Evolutionary conservation across 2,329 filamentous ascomycete genomes (phyloP), one percentile per base, ranked within the genome.

Genomic region (Claviceps capensis): DNA sequence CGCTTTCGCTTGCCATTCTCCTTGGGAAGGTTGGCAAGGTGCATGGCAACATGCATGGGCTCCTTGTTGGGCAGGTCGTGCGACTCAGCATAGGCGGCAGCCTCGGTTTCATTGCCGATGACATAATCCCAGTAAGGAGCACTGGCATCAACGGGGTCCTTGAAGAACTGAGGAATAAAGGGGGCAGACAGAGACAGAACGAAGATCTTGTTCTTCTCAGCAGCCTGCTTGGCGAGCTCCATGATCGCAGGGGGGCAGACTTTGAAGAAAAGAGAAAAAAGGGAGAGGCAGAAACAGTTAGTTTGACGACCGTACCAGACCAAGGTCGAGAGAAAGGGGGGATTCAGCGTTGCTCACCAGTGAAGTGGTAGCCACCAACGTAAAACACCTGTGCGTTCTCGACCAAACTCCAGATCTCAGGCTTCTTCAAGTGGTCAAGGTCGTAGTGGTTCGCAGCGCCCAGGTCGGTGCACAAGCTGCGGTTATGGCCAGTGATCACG

Each of bases 81-180:
- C 54, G 83, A 83, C 68, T 89, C 83, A 58, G 90, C 87, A 72
- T 91, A 98, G 53, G 89, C 77, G 60, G 83, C 80, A 48, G 90
- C 91, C 75, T 98, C 93, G 59, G 87, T 86, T 82, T 98, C 93
- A 74, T 98, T 98, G 65, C 90, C 91, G 68, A 98, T 86, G 56
- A 97, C 77, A 72, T 91, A 94, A 74, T 97, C 90, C 77, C 89
- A 94, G 81, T 95, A 96, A 34, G 86, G 86, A 50, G 88, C 77
- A 51, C 86, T 85, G 62, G 82, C 83, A 70, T 95, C 88, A 47
- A 98, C 81, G 58, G 82, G 86, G 48, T 96, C 90, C 78, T 96
- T 96, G 85, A 97, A 98, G 79, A 96, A 95, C 67, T 95, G 86
- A 41, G 85, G 76, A 64, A 98, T 95, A 77, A 98, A 98, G 54